Base-by-base conservation (phyloP, 768 basidiomycete genomes). In the Boletus sp. region DNA sequence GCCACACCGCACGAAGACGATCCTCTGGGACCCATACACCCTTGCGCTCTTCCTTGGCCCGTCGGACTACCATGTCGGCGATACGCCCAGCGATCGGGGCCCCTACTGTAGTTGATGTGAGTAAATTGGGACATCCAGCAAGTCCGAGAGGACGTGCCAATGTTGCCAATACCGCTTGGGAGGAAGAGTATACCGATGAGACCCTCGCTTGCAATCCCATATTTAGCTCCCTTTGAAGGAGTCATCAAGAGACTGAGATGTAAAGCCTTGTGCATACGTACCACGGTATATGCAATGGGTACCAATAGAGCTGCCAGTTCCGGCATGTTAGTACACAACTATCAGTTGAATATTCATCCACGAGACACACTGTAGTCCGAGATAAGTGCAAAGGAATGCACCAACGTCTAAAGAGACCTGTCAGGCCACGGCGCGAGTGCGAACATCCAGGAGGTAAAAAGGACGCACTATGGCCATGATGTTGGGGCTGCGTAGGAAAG, bases 11-110 rank as follows among this genome's bases (percentile, higher is more conserved):
- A 1, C 83, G 77, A 28, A 89, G 76, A 6, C 87, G 81, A 60
- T 87, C 89, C 67, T 90, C 87, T 0, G 87, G 87, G 42, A 82
- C 79, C 85, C 84, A 87, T 2, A 73, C 62, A 1, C 85, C 86
- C 0, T 76, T 77, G 24, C 86, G 79, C 6, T 72, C 66, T 46
- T 75, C 70, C 15, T 78, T 78, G 71, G 81, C 84, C 40, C 64
- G 66, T 17, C 78, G 71, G 24, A 90, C 73, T 0, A 78, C 70
- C 29, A 61, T 57, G 66, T 90, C 89, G 0, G 88, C 88, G 0
- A 87, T 57, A 15, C 74, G 75, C 1, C 88, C 87, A 0, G 83
- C 78, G 7, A 86, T 59, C 4, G 82, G 80, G 3, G 86, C 82
- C 1, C 87, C 86, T 45, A 83, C 85, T 87, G 24, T 24, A 24